Conservation (phyloP, 2,329 filamentous ascomycete genomes). For the Lizonia empirigonia region DNA sequence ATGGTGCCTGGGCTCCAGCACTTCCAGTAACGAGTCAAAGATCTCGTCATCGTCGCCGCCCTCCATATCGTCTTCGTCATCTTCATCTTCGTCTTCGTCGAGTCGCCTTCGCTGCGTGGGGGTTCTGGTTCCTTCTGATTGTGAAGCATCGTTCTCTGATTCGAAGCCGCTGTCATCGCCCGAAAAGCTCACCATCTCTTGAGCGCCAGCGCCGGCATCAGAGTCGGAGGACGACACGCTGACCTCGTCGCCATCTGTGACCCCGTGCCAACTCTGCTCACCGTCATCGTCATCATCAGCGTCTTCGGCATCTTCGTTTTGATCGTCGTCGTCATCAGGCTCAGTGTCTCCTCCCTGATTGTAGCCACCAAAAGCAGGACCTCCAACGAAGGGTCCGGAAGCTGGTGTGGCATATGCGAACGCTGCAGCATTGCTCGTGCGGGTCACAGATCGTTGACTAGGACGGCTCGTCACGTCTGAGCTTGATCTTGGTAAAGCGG, state of each 20-base stretch:
- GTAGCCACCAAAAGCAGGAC: constrained; percentile 29
- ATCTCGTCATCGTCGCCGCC: constrained; percentile 21
- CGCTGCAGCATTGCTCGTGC: constrained; percentile 53
- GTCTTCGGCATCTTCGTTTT: constrained; percentile 36
- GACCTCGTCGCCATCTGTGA: constrained; percentile 26
- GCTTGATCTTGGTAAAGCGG: constrained; percentile 34
- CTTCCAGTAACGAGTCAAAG: constrained; percentile 30
- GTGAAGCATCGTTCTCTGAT: constrained; percentile 33
- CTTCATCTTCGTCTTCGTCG: constrained; percentile 21
- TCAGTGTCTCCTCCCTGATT: constrained; percentile 43
- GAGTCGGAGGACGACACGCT: constrained; percentile 17
- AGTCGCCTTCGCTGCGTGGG: constrained; percentile 6
- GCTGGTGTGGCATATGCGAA: constrained; percentile 78
- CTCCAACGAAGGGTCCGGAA: constrained; percentile 55
- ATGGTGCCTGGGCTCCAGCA: constrained; percentile 21
- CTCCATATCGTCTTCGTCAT: constrained; percentile 7
- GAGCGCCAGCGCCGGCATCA: constrained; percentile 25
- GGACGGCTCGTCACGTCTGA: constrained; percentile 50
- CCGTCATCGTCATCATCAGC: constrained; percentile 32
- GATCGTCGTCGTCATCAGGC: constrained; percentile 43
- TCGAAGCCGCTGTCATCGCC: constrained; percentile 46
- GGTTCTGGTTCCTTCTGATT: constrained; percentile 19
- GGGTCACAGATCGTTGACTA: constrained; percentile 47
- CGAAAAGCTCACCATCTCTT: constrained; percentile 41
- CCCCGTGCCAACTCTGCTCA: constrained; percentile 35